Evolutionary conservation across 192 early-diverging fungal species (phyloP).

Genomic region (Physocladia obscura): DNA sequence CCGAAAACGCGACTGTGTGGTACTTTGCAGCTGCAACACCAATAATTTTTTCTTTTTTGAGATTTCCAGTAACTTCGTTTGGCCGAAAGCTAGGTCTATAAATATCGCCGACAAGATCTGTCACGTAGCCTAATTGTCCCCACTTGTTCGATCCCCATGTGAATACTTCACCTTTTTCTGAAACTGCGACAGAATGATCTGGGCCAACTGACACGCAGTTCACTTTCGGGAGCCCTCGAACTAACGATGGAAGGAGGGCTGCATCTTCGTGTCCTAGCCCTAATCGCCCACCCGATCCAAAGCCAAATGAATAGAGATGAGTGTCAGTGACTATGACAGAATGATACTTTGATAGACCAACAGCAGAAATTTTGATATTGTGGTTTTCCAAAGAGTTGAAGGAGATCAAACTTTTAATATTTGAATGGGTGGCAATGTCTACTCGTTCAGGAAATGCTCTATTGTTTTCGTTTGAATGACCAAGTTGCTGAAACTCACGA

Average conservation of each 20-base stretch:
- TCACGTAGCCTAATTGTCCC: constrained; percentile 61
- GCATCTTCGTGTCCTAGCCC: constrained; percentile 65
- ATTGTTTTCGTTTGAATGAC: constrained; percentile 65
- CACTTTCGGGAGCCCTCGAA: constrained; percentile 37
- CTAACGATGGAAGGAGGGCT: constrained; percentile 48
- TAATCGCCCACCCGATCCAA: constrained; percentile 67
- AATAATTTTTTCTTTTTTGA: constrained; percentile 54
- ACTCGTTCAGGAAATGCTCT: constrained; percentile 65
- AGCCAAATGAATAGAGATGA: constrained; percentile 56
- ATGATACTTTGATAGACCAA: constrained; percentile 73
- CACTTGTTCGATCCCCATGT: constrained; percentile 68
- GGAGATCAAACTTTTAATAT: constrained; percentile 25
- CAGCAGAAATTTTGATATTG: constrained; percentile 33
- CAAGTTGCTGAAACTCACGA: constrained; percentile 50
- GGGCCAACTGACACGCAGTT: constrained; percentile 55
- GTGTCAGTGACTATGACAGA: constrained; percentile 50
- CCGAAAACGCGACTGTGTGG: constrained; percentile 67
- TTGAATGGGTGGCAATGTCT: constrained; percentile 37
- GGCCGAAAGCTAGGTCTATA: constrained; percentile 43
- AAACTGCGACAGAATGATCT: constrained; percentile 70
- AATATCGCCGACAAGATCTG: constrained; percentile 38
- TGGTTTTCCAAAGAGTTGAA: constrained; percentile 26
- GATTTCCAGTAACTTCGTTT: constrained; percentile 47
- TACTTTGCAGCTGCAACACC: constrained; percentile 67
- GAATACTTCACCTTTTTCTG: constrained; percentile 53